Evolutionary conservation across 2,329 filamentous ascomycete species (phyloP).

Genomic region (Aplosporella prunicola): DNA sequence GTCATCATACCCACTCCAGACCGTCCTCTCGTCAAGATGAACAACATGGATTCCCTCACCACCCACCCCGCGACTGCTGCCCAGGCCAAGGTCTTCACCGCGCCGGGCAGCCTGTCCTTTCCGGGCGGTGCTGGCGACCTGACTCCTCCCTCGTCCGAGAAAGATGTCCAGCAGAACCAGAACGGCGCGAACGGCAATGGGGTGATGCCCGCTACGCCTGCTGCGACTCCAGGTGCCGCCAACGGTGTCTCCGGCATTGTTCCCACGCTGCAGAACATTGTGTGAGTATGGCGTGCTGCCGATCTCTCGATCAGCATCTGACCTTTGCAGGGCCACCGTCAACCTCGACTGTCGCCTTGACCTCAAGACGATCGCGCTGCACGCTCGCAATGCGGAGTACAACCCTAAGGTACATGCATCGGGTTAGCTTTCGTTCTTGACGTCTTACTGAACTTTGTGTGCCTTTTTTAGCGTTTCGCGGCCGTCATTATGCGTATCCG

Average conservation of each 20-base stretch:
- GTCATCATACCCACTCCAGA: not conserved
- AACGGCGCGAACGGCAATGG: conserved; percentile 44
- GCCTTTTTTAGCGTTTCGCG: conserved; percentile 85
- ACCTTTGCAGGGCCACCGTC: conserved; percentile 69
- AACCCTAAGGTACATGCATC: conserved; percentile 76
- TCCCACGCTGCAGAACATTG: conserved; percentile 63
- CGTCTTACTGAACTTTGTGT: conserved; percentile 24
- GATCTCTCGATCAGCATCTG: conserved; percentile 20
- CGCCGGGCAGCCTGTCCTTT: conserved; percentile 84
- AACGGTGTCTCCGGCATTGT: conserved; percentile 82
- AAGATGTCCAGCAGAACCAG: conserved; percentile 48
- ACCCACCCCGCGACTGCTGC: conserved; percentile 85
- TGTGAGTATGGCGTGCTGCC: conserved; percentile 61
- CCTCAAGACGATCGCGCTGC: conserved; percentile 95
- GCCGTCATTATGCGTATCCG: conserved; percentile 99
- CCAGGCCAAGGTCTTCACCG: conserved; percentile 89
- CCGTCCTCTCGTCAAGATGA: conserved; percentile 1
- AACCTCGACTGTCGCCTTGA: conserved; percentile 94
- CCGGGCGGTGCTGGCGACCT: conserved; percentile 66
- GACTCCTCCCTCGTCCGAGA: conserved; percentile 67
- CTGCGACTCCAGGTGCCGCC: conserved; percentile 77
- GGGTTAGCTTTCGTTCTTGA: conserved; percentile 23
- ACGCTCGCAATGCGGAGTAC: conserved; percentile 97
- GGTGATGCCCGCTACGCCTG: conserved; percentile 83
- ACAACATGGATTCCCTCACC: conserved; percentile 76